phyloP scores from a whole-genome alignment of 1,139 yeast genomes.

The Candida tetrigidarum region DNA sequence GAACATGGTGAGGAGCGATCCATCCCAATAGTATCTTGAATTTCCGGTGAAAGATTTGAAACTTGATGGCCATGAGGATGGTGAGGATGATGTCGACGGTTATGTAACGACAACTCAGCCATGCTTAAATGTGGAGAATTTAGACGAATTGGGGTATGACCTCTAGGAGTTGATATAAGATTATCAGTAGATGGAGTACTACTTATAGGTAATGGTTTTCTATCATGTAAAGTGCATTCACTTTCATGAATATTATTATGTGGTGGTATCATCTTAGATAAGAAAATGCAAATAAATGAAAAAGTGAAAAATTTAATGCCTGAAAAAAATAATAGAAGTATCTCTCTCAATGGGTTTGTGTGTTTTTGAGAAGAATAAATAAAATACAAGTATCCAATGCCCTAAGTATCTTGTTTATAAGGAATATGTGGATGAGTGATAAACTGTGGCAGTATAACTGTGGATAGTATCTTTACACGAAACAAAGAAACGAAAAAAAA shows the following conservation, averaged over 20 bases:
- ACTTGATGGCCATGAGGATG: conserved; percentile 11
- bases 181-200: conserved; percentile 24
- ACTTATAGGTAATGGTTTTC: conserved; percentile 34
- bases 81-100: neutral
- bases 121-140: conserved; percentile 23
- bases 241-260: conserved; percentile 30
- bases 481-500: neutral
- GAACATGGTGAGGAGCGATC: conserved; percentile 9
- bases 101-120: conserved; percentile 12
- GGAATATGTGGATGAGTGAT: neutral
- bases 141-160: conserved; percentile 25
- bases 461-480: neutral
- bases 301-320: neutral
- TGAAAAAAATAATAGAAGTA: neutral
- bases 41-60: conserved; percentile 8
- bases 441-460: conserved; percentile 1
- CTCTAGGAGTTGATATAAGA: conserved; percentile 15
- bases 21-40: neutral
- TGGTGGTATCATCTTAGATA: conserved; percentile 6
- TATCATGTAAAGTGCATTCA: conserved; percentile 31
- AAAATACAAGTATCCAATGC: too few species aligned
- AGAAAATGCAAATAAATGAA: neutral
- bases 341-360: too few species aligned
- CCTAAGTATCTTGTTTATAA: too few species aligned
- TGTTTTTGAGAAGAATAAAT: too few species aligned